phyloP scores from a whole-genome alignment of 306 rosid genomes.

The Gynostemma pentaphyllum region DNA sequence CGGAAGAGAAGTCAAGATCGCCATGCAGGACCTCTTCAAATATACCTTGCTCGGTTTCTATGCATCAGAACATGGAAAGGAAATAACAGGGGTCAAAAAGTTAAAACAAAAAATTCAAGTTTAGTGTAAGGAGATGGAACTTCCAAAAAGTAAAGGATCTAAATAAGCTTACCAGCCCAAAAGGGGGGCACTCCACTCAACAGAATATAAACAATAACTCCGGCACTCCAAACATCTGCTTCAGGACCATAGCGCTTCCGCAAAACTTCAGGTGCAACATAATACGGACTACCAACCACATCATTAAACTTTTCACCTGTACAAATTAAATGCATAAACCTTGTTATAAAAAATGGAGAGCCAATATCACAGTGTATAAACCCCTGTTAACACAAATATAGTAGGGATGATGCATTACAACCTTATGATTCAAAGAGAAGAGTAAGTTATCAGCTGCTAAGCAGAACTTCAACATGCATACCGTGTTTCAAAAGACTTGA shows the following conservation, averaged over 20 bases:
- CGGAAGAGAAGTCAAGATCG: slow-evolving; percentile 79
- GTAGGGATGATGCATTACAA: too few relatives aligned
- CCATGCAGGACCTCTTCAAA: slow-evolving; percentile 90
- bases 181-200: slow-evolving; percentile 99
- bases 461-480: too few relatives aligned
- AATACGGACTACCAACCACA: slow-evolving; percentile 97
- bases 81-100: background rate
- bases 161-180: slow-evolving; percentile 81
- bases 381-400: too few relatives aligned
- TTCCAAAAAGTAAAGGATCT: slow-evolving; percentile 7
- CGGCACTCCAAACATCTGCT: slow-evolving; percentile 99
- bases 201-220: slow-evolving; percentile 86
- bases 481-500: too few relatives aligned
- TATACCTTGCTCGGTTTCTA: slow-evolving; percentile 80
- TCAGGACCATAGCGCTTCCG: slow-evolving; percentile 86
- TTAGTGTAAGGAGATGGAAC: background rate
- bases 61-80: slow-evolving; percentile 11
- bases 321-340: slow-evolving; percentile 17
- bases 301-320: slow-evolving; percentile 74
- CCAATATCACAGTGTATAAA: background rate
- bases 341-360: slow-evolving; percentile 6
- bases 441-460: too few relatives aligned
- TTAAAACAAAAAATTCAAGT: background rate
- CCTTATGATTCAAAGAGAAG: too few relatives aligned
- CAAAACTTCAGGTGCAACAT: slow-evolving; percentile 96